Base-by-base conservation (phyloP, 139 green algal genomes). In the Coelastrella sp. region DNA sequence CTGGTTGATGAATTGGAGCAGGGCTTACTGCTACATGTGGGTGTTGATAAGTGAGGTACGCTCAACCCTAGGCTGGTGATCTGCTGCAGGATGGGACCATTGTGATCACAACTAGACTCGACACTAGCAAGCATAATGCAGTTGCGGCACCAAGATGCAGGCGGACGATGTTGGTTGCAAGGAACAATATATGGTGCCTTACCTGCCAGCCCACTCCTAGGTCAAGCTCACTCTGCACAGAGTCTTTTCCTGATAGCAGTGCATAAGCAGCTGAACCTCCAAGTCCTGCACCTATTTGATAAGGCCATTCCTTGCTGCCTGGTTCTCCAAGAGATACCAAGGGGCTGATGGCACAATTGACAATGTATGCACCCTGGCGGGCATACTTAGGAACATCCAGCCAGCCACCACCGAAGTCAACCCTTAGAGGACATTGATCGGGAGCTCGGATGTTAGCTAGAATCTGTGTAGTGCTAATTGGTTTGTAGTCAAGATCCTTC, bases 401-500 rank as follows among this genome's bases (percentile, higher is more conserved):
- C 85, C 85, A 89, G 41, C 85, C 84, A 5, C 79, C 79, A 37
- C 30, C 79, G 51, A 81, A 85, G 74, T 88, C 85, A 15, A 79
- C 43, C 11, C 85, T 25, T 25, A 89, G 80, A 4, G 86, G 80
- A 27, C 62, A 81, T 21, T 9, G 23, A 30, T 25, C 40, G 2
- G 86, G 86, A 5, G 80, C 73, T 3, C 72, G 37, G 27, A 89
- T 86, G 45, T 81, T 60, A 7, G 48, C 43, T 40, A 89, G 50
- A 38, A 89, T 89, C 60, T 85, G 50, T 9, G 86, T 87, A 11
- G 86, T 89, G 86, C 86, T 89, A 51, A 48, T 82, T 17, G 75
- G 72, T 2, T 53, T 66, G 37, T 87, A 89, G 8, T 76, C 80
- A 35, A 87, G 81, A 13, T 45, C 45, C 63, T 89, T 86, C 27